phyloP scores from a whole-genome alignment of 2,329 filamentous ascomycete species.

The Intubia oerlemansii region DNA sequence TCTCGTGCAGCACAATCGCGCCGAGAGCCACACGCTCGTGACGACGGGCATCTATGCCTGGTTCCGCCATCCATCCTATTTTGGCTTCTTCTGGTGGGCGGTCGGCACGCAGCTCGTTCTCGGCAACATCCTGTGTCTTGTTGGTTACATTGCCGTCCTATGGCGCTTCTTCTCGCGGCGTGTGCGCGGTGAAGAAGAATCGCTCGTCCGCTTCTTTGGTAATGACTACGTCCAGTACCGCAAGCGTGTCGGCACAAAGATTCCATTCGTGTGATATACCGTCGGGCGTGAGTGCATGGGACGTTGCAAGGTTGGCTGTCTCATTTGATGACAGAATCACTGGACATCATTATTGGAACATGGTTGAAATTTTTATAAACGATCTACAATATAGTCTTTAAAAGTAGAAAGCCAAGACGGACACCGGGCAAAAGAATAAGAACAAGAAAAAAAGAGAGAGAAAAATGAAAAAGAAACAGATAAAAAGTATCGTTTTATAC shows the following conservation, averaged over 20 bases:
- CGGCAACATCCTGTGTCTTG: conserved; percentile 62
- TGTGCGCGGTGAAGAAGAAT: conserved; percentile 58
- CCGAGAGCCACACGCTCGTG: conserved; percentile 55
- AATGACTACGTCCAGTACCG: conserved; percentile 60
- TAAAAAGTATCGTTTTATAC: too few relatives aligned
- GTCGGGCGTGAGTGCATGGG: too few relatives aligned
- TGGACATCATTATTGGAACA: too few relatives aligned
- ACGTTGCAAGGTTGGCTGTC: too few relatives aligned
- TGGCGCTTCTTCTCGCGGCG: conserved; percentile 68
- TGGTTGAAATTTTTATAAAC: background rate
- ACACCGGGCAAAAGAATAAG: too few relatives aligned
- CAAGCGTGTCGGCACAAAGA: conserved; percentile 49
- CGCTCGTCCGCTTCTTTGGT: conserved; percentile 64
- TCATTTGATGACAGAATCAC: too few relatives aligned
- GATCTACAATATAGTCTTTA: too few relatives aligned
- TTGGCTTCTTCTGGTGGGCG: conserved; percentile 98
- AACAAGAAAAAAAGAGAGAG: too few relatives aligned
- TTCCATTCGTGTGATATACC: conserved; percentile 59
- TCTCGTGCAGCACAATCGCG: conserved; percentile 50
- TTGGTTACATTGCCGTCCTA: conserved; percentile 51
- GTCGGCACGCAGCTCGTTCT: conserved; percentile 82
- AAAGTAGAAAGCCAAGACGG: too few relatives aligned
- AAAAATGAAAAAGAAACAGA: too few relatives aligned
- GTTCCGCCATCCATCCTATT: conserved; percentile 78
- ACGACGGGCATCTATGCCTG: conserved; percentile 58